phyloP scores from a whole-genome alignment of 2,329 filamentous ascomycete species.

The Apiospora sp. region DNA sequence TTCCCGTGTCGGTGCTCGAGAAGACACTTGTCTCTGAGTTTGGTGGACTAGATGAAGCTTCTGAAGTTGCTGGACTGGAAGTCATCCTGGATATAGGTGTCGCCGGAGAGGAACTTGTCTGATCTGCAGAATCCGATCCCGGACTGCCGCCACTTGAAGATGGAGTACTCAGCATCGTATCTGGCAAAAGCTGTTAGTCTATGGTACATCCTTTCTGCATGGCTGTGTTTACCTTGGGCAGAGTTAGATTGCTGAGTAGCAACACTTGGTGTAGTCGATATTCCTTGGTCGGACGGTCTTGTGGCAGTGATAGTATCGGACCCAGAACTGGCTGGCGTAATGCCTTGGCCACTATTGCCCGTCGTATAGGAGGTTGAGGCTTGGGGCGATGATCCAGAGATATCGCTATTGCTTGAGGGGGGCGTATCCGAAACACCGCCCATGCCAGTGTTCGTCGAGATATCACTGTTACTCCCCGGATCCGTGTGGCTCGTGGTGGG shows the following conservation, averaged over 20 bases:
- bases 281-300: neutral
- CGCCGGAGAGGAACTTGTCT: neutral
- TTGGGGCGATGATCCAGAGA: neutral
- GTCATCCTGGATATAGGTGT: neutral
- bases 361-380: neutral
- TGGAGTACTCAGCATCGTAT: neutral
- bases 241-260: neutral
- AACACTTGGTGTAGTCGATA: neutral
- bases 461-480: neutral
- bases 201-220: neutral
- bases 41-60: neutral
- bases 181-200: neutral
- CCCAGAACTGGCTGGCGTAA: neutral
- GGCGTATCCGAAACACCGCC: neutral
- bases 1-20: neutral
- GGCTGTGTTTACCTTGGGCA: neutral
- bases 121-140: neutral
- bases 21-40: neutral
- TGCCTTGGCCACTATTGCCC: neutral
- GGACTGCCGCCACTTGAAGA: neutral
- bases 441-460: neutral
- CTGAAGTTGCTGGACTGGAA: neutral
- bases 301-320: neutral
- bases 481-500: neutral
- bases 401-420: neutral